Evolutionary conservation across 2,329 filamentous ascomycete species (phyloP).

Genomic region (Ciborinia camelliae): DNA sequence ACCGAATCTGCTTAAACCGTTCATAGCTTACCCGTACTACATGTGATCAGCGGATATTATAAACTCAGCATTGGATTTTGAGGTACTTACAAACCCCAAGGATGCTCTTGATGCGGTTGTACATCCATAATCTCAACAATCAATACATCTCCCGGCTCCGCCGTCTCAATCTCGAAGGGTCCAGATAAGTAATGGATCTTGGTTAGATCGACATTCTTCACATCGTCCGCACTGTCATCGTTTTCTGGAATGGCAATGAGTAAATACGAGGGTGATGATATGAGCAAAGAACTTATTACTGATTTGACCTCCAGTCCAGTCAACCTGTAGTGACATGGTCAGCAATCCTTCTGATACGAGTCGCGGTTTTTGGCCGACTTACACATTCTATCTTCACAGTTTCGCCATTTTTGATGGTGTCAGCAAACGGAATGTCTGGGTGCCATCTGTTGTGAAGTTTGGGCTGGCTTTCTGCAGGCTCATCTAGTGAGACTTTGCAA

Average conservation of each 20-base stretch:
- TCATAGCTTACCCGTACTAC: constrained; percentile 5
- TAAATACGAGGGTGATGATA: neutral
- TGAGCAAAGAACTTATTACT: constrained; percentile 50
- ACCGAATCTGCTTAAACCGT: neutral
- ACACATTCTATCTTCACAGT: constrained; percentile 88
- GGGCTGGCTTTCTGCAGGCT: constrained; percentile 65
- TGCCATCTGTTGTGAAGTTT: constrained; percentile 87
- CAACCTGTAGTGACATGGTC: constrained; percentile 24
- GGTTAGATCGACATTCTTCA: constrained; percentile 80
- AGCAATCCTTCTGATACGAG: constrained; percentile 3
- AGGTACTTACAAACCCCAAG: constrained; percentile 87
- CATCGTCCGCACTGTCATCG: constrained; percentile 84
- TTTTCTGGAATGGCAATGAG: constrained; percentile 49
- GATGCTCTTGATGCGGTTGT: constrained; percentile 78
- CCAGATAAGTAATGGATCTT: constrained; percentile 84
- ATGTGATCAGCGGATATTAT: neutral
- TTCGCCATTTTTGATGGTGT: constrained; percentile 74
- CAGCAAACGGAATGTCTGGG: constrained; percentile 75
- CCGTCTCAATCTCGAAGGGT: constrained; percentile 81
- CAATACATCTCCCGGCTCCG: constrained; percentile 74
- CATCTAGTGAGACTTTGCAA: constrained; percentile 69
- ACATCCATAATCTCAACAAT: constrained; percentile 91
- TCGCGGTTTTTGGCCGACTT: constrained; percentile 26
- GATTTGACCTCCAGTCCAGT: constrained; percentile 73
- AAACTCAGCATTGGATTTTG: neutral